Conservation (phyloP, 169 alveolate species). For the Condylostoma magnum region DNA sequence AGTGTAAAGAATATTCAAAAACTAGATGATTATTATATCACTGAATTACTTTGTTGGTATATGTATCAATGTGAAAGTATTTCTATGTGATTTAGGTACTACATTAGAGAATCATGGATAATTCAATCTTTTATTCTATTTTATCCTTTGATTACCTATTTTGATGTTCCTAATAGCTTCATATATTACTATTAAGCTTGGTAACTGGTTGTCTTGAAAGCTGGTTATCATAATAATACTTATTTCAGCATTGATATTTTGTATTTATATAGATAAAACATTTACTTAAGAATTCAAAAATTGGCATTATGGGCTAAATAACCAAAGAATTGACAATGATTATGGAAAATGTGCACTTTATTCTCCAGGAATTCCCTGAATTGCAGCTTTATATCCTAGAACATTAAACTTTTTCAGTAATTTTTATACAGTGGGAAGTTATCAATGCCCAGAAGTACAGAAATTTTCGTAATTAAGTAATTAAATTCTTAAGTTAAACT, state of each 20-base stretch:
- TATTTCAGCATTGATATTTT: neutral
- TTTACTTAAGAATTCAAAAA: neutral
- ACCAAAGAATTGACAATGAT: neutral
- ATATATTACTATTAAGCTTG: neutral
- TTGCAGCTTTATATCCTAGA: constrained; percentile 5
- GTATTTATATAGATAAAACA: neutral
- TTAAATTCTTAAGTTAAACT: neutral
- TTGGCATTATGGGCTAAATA: constrained; percentile 14
- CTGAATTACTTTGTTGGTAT: neutral
- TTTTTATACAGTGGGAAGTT: constrained; percentile 15
- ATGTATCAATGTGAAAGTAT: neutral
- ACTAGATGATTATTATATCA: neutral
- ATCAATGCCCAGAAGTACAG: neutral
- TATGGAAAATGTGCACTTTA: neutral
- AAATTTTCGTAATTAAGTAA: neutral
- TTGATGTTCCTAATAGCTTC: neutral
- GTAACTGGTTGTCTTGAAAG: neutral
- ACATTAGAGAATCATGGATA: constrained; percentile 17
- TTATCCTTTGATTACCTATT: constrained; percentile 4
- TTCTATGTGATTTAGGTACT: constrained; percentile 18
- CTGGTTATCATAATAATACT: neutral
- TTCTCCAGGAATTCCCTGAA: constrained; percentile 23
- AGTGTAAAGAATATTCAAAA: neutral
- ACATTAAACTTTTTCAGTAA: constrained; percentile 29
- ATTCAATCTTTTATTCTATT: neutral